These are phyloP conservation scores for Phytophthora cajani DNA, from an alignment of 352 stramenopile genomes.

Conservation along the genomic window DNA sequence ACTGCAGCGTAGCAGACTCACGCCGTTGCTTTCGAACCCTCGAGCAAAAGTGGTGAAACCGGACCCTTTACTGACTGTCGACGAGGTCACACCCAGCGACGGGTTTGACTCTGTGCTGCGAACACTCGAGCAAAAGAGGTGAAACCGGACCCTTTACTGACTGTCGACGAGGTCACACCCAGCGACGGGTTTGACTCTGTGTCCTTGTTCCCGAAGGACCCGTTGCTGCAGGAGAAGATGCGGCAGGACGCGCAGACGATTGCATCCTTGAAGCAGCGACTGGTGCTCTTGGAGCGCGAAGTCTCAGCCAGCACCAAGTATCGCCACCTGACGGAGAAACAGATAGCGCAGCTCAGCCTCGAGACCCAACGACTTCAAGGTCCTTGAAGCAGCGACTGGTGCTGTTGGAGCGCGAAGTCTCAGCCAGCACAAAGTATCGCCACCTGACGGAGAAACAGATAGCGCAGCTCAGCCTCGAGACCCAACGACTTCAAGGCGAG, in stretches of 20 bases:
- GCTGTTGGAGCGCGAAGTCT: conserved; percentile 54
- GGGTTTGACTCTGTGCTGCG: conserved; percentile 22
- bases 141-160: conserved; percentile 22
- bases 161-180: conserved; percentile 1
- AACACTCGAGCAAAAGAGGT: conserved; percentile 50
- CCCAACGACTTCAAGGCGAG: conserved; percentile 43
- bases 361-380: conserved; percentile 49
- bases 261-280: conserved; percentile 50
- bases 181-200: not conserved
- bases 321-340: conserved; percentile 46
- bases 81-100: not conserved
- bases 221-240: conserved; percentile 31
- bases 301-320: conserved; percentile 28
- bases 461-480: conserved; percentile 43
- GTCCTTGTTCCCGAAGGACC: conserved; percentile 16
- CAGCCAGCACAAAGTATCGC: conserved; percentile 28
- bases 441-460: conserved; percentile 53
- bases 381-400: conserved; percentile 55
- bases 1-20: conserved; percentile 64
- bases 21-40: conserved; percentile 64
- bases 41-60: conserved; percentile 41
- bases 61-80: conserved; percentile 9
- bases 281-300: conserved; percentile 58
- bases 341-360: conserved; percentile 38
- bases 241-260: conserved; percentile 50